Percentiles rank a stretch among this genome's conserved stretches.
These are phyloP conservation scores for Pseudocercospora fijiensis DNA, from an alignment of 2,329 filamentous ascomycete genomes.

Conservation along the genomic window DNA sequence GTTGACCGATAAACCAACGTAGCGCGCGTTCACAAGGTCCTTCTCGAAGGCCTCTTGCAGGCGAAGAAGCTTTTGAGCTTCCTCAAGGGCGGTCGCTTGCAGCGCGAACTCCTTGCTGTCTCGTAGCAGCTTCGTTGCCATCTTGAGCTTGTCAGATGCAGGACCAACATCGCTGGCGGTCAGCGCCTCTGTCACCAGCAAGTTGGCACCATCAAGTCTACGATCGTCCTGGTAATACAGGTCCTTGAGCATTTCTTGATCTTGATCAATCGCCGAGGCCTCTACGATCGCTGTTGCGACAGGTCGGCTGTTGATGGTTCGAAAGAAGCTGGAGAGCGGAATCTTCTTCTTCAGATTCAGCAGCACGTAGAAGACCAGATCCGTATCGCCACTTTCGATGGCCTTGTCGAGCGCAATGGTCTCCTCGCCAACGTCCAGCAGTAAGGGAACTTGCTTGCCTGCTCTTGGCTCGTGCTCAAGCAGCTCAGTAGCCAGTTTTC, in stretches of 20 bases:
- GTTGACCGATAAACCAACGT: constrained; percentile 81
- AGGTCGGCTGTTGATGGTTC: constrained; percentile 80
- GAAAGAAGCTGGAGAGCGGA: constrained; percentile 87
- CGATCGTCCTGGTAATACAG: constrained; percentile 97
- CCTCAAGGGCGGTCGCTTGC: constrained; percentile 73
- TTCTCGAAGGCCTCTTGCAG: constrained; percentile 84
- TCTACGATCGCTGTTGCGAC: constrained; percentile 88
- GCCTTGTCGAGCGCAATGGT: constrained; percentile 94
- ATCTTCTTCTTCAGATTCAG: constrained; percentile 86
- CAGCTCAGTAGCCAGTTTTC: constrained; percentile 83
- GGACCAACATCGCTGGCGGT: constrained; percentile 67
- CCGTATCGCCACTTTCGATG: constrained; percentile 91
- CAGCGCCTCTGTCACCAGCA: constrained; percentile 83
- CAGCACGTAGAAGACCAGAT: constrained; percentile 86
- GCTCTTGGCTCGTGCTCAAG: constrained; percentile 92
- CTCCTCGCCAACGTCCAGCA: constrained; percentile 94
- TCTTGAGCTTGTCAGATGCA: constrained; percentile 80
- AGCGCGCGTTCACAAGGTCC: constrained; percentile 63
- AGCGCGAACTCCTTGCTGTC: constrained; percentile 78
- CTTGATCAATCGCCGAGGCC: constrained; percentile 74
- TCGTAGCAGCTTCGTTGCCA: constrained; percentile 76
- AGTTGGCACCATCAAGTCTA: constrained; percentile 79
- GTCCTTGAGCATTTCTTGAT: constrained; percentile 82
- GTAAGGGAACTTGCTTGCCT: constrained; percentile 90
- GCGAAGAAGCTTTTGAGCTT: constrained; percentile 75